Evolutionary conservation across 192 early-diverging fungal species (phyloP).

Genomic region (Mortierella antarctica): DNA sequence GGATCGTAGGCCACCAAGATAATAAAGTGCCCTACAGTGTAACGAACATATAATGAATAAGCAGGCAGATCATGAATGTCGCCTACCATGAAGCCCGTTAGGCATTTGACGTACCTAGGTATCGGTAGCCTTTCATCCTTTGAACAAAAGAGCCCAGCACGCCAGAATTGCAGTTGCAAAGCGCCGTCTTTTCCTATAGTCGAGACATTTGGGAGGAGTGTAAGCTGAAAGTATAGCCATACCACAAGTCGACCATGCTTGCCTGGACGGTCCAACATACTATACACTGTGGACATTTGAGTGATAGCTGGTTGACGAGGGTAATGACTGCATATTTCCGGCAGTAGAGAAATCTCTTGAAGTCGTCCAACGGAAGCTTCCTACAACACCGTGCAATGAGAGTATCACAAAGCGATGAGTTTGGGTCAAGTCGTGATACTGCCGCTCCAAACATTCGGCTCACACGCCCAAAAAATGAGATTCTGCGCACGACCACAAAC

Average conservation of each 20-base stretch:
- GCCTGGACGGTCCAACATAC: slow-evolving; percentile 11
- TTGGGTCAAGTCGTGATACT: not conserved
- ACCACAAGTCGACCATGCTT: not conserved
- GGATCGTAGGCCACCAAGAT: slow-evolving; percentile 88
- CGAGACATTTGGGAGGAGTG: not conserved
- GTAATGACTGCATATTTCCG: slow-evolving; percentile 81
- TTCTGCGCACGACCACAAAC: not conserved
- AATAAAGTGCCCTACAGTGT: slow-evolving; percentile 82
- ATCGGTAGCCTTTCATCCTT: slow-evolving; percentile 45
- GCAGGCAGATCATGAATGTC: slow-evolving; percentile 24
- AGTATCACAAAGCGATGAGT: not conserved
- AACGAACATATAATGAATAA: slow-evolving; percentile 8
- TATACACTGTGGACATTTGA: slow-evolving; percentile 74
- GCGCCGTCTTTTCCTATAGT: slow-evolving; percentile 28
- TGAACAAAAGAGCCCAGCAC: slow-evolving; percentile 31
- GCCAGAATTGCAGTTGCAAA: slow-evolving; percentile 28
- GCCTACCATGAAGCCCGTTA: slow-evolving; percentile 2
- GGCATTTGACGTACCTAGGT: slow-evolving; percentile 51
- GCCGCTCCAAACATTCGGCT: not conserved
- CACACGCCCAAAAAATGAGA: not conserved
- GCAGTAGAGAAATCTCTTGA: slow-evolving; percentile 84
- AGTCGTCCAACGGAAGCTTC: slow-evolving; percentile 81
- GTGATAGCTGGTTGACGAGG: slow-evolving; percentile 77
- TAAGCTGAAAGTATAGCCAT: not conserved
- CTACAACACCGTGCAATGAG: slow-evolving; percentile 19